Evolutionary conservation across 208 protist species (phyloP), one percentile per base, ranked within the genome.

Genomic region (Leishmania guyanensis): DNA sequence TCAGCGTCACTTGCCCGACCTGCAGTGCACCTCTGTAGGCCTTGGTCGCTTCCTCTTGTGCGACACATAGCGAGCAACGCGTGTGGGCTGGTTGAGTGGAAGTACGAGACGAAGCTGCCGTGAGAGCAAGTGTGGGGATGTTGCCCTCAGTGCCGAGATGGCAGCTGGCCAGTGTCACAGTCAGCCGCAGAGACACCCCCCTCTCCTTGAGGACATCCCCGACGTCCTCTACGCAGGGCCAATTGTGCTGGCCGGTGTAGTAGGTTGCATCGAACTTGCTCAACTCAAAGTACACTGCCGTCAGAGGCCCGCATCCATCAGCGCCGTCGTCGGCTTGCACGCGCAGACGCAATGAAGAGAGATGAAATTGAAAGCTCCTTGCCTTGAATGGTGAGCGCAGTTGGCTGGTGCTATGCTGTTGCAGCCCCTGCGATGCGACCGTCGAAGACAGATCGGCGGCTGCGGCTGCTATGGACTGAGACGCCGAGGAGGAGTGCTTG

Each of bases 1-100:
- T 87, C 6, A 91, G 50, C 9, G 80, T 84, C 17, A 80, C 77
- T 43, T 85, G 71, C 8, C 87, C 90, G 58, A 94, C 73, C 9
- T 89, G 77, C 12, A 83, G 75, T 0, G 82, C 48, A 20, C 92
- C 88, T 26, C 62, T 85, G 53, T 80, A 79, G 39, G 74, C 73
- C 3, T 22, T 39, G 8, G 82, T 72, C 36, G 16, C 50, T 12
- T 64, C 68, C 50, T 80, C 58, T 36, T 86, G 72, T 10, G 48
- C 72, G 48, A 82, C 29, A 51, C 58, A 54, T 48, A 86, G 46
- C 20, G 58, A 65, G 48, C 69, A 77, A 0, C 78, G 20, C 14
- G 74, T 46, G 20, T 22, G 48, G 2, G 17, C 39, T 4, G 77
- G 10, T n/a, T 36, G 4, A 8, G 48, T 26, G 8, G 62, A 12